Percentiles rank a stretch among this genome's conserved stretches.
phyloP scores from a whole-genome alignment of 176 grass and related monocot genomes.

The Miscanthus lutarioriparius region DNA sequence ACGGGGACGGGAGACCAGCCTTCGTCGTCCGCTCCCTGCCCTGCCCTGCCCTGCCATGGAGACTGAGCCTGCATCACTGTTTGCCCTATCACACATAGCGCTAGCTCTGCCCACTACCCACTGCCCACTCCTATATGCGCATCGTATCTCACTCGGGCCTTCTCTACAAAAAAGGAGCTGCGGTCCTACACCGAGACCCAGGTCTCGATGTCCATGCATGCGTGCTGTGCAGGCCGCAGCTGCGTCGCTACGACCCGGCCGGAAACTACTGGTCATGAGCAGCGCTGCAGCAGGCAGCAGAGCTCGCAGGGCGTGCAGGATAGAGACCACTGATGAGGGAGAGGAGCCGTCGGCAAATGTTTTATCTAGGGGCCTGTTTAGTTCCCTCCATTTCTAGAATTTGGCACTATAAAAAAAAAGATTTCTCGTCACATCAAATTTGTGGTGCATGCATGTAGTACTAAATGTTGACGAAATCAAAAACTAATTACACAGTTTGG shows the following conservation, averaged over 20 bases:
- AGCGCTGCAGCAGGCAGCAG: background rate
- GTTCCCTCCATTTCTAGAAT: no score
- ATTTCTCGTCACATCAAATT: no score
- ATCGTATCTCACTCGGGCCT: background rate
- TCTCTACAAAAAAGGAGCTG: background rate
- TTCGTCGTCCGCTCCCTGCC: background rate
- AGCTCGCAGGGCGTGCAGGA: constrained; percentile 18
- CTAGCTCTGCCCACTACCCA: background rate
- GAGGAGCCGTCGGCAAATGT: background rate
- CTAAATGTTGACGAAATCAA: no score
- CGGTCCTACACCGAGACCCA: background rate
- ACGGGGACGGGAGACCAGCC: constrained; percentile 1
- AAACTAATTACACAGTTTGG: no score
- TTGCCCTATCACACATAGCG: constrained; percentile 12
- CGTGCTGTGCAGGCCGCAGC: background rate
- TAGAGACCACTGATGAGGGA: constrained; percentile 14
- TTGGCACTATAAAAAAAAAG: no score
- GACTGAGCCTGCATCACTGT: constrained; percentile 28
- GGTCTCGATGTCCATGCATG: constrained; percentile 27
- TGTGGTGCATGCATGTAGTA: no score
- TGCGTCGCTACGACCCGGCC: constrained; percentile 19
- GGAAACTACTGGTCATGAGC: constrained; percentile 38
- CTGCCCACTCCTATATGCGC: background rate
- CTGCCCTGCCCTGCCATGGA: background rate
- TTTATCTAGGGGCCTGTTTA: no score